Conservation (phyloP, 2,329 filamentous ascomycete species). For the Venturia aucupariae region DNA sequence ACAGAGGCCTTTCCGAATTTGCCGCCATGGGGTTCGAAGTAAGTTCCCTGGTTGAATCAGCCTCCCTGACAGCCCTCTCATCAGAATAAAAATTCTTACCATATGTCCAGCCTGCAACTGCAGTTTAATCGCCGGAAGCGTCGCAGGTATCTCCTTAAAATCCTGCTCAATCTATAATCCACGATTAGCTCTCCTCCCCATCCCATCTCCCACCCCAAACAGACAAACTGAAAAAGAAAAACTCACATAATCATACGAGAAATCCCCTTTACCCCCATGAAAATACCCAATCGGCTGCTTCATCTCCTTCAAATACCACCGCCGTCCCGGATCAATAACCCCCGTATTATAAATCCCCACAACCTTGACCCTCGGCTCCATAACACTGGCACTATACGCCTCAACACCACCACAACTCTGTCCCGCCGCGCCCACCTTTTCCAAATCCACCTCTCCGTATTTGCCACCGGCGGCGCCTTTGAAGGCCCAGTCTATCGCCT, state of each 20-base stretch:
- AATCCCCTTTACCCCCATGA: conserved; percentile 13
- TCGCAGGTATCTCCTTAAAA: conserved; percentile 9
- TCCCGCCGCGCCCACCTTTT: conserved; percentile 7
- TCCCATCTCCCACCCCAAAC: no score
- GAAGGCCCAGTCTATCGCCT: conserved; percentile 13
- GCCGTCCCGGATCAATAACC: conserved; percentile 13
- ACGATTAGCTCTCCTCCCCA: background rate
- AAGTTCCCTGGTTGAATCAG: conserved; percentile 4
- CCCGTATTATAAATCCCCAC: conserved; percentile 15
- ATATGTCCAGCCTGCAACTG: conserved; percentile 5
- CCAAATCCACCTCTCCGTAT: conserved; percentile 13
- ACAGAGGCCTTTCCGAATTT: conserved; percentile 12
- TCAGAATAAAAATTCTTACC: background rate
- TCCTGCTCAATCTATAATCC: conserved; percentile 12
- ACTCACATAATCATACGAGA: conserved; percentile 13
- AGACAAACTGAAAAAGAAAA: background rate
- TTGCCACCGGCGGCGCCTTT: conserved; percentile 10
- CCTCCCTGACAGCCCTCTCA: background rate
- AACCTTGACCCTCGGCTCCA: conserved; percentile 10
- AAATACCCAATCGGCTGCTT: conserved; percentile 13
- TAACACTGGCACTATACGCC: conserved; percentile 12
- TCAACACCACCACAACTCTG: conserved; percentile 15
- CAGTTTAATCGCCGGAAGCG: conserved; percentile 1
- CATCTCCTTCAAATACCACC: conserved; percentile 13
- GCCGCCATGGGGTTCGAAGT: conserved; percentile 10